Base-by-base conservation (phyloP, 2,329 filamentous ascomycete species). In the Periconia sp. region DNA sequence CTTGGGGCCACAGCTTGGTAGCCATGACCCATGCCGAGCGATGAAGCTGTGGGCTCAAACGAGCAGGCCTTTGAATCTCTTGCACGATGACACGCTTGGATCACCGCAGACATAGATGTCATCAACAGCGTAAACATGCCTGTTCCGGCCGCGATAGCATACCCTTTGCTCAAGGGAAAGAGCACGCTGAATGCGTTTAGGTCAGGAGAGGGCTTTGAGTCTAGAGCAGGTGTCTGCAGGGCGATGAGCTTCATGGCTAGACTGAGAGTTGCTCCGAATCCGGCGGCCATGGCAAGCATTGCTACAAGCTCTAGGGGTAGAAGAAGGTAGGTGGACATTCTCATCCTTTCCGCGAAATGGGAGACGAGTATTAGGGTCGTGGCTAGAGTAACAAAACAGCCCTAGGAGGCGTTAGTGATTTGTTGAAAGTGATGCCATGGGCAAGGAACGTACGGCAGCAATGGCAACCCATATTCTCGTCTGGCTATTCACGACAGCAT, bases 41-140 rank as follows among this genome's bases (percentile, higher is more conserved):
- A 49, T 5, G 60, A 64, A n/a, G 55, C 60, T 9, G 57, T 64
- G 22, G 63, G 63, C 42, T 65, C 61, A 32, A 66, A 66, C 4
- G 54, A 59, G 40, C 58, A 65, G 32, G 48, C 52, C 29, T 61
- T 55, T 22, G 48, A 52, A 9, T 44, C 48, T 16, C 47, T 42
- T 8, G 35, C 36, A 17, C 48, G 47, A 6, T 50, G 40, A 24
- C 55, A 59, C 12, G 48, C 44, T 11, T 49, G 42, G 4, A 64
- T 43, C 7, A 48, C 32, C 15, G 54, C 46, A 4, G 46, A 37
- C 8, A 61, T 48, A 15, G 52, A 55, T 4, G 56, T 52, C 9
- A 48, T 33, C 17, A 55, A 13, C 4, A 56, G 32, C 12, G 64
- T 24, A 22, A 60, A 42, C 31, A 47, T 46, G 29, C 50, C 57